These are phyloP conservation scores for Dictyostelium purpureum DNA, from an alignment of 78 protist genomes.

Conservation along the genomic window DNA sequence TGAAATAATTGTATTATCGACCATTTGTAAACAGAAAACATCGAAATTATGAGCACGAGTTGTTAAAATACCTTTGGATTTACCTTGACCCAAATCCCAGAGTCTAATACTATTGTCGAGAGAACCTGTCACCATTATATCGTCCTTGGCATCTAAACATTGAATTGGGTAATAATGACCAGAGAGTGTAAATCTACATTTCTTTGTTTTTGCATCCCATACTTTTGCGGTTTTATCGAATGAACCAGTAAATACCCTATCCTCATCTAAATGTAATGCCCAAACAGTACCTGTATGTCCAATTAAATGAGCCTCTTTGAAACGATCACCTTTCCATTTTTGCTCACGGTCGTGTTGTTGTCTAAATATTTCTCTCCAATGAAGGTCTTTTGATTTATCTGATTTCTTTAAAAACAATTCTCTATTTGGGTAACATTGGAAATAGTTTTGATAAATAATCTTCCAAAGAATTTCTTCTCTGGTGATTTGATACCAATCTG, in stretches of 20 bases:
- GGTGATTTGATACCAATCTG: not conserved
- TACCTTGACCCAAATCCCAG: conserved; percentile 22
- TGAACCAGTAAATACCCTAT: conserved; percentile 42
- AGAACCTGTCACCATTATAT: conserved; percentile 38
- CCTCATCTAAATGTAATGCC: not conserved
- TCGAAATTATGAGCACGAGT: conserved; percentile 58
- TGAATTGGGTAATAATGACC: conserved; percentile 67
- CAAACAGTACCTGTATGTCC: conserved; percentile 72
- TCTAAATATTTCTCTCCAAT: conserved; percentile 66
- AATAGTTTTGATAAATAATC: conserved; percentile 25
- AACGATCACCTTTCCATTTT: conserved; percentile 22
- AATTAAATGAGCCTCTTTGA: conserved; percentile 5
- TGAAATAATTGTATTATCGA: not conserved
- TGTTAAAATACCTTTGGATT: conserved; percentile 18
- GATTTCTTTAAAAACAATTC: conserved; percentile 1
- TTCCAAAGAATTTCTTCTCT: conserved; percentile 54
- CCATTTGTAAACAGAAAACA: conserved; percentile 53
- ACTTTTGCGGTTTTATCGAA: conserved; percentile 47
- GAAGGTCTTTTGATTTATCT: not conserved
- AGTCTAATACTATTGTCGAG: conserved; percentile 47
- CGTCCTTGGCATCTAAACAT: conserved; percentile 17
- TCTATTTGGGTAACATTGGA: conserved; percentile 8
- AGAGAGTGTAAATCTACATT: conserved; percentile 21
- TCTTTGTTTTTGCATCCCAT: conserved; percentile 37
- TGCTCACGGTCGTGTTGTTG: not conserved